phyloP scores from a whole-genome alignment of 2,329 filamentous ascomycete species.

The Huntiella bhutanensis region DNA sequence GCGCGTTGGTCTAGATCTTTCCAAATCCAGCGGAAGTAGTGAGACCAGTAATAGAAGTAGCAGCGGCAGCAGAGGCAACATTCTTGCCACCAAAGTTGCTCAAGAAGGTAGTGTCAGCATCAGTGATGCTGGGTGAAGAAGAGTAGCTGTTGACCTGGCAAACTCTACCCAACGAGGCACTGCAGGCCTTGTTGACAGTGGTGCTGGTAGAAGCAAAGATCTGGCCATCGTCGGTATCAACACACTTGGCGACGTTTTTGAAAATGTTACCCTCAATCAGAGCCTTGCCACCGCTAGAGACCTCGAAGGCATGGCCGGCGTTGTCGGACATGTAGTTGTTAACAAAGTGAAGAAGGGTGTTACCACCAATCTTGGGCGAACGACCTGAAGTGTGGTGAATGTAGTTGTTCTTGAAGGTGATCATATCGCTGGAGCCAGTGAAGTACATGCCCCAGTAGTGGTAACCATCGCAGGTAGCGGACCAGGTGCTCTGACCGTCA shows the following conservation, averaged over 20 bases:
- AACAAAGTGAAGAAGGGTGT: conserved; percentile 36
- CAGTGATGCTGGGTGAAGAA: conserved; percentile 21
- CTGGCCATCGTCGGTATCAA: conserved; percentile 20
- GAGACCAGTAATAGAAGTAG: conserved; percentile 1
- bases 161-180: conserved; percentile 25
- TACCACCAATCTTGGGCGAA: conserved; percentile 36
- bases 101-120: conserved; percentile 29
- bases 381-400: conserved; percentile 39
- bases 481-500: conserved; percentile 33
- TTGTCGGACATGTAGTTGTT: conserved; percentile 43
- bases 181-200: conserved; percentile 23
- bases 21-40: conserved; percentile 8
- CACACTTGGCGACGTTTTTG: conserved; percentile 29
- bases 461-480: conserved; percentile 36
- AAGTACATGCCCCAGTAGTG: conserved; percentile 44
- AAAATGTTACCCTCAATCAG: conserved; percentile 40
- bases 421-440: conserved; percentile 33
- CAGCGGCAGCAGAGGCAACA: conserved; percentile 24
- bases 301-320: conserved; percentile 38
- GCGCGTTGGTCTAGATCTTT: conserved; percentile 2
- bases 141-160: conserved; percentile 33
- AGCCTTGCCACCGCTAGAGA: conserved; percentile 24
- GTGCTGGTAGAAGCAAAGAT: conserved; percentile 19
- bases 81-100: conserved; percentile 32
- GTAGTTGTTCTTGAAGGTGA: conserved; percentile 43